These are phyloP conservation scores for Xerocomus spinulosus DNA, from an alignment of 768 basidiomycete species.

Conservation along the genomic window DNA sequence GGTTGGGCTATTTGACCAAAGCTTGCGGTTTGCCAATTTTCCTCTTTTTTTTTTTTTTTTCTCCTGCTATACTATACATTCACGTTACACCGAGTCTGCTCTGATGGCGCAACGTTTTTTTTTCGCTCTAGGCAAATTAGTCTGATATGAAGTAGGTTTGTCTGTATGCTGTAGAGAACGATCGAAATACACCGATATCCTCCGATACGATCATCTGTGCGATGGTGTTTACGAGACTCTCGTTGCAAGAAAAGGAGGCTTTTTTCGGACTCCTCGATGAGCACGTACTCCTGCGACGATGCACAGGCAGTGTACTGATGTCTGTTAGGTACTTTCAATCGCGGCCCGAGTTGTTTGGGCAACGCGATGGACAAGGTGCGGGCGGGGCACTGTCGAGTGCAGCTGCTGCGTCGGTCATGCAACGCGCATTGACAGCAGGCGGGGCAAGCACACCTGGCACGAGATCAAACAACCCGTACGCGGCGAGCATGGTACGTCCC, in stretches of 20 bases:
- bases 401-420: slow-evolving; percentile 39
- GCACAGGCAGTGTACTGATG: background rate
- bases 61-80: slow-evolving; percentile 18
- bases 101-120: slow-evolving; percentile 8
- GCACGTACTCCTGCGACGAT: slow-evolving; percentile 35
- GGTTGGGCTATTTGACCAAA: slow-evolving; percentile 5
- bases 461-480: slow-evolving; percentile 34
- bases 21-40: background rate
- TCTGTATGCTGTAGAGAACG: slow-evolving; percentile 33
- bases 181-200: slow-evolving; percentile 10
- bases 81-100: slow-evolving; percentile 9
- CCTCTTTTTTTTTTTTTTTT: slow-evolving; percentile 1
- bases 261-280: slow-evolving; percentile 81
- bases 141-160: slow-evolving; percentile 26
- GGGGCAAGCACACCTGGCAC: background rate
- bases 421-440: slow-evolving; percentile 41
- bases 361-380: slow-evolving; percentile 14
- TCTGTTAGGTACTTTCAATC: slow-evolving; percentile 64
- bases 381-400: slow-evolving; percentile 19
- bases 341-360: slow-evolving; percentile 60
- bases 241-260: slow-evolving; percentile 67
- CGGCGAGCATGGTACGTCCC: slow-evolving; percentile 30
- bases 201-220: too few relatives aligned
- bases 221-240: slow-evolving; percentile 73
- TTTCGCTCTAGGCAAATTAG: slow-evolving; percentile 19